Base-by-base conservation (phyloP, 106 monocot genomes). In the Dioscorea alata region DNA sequence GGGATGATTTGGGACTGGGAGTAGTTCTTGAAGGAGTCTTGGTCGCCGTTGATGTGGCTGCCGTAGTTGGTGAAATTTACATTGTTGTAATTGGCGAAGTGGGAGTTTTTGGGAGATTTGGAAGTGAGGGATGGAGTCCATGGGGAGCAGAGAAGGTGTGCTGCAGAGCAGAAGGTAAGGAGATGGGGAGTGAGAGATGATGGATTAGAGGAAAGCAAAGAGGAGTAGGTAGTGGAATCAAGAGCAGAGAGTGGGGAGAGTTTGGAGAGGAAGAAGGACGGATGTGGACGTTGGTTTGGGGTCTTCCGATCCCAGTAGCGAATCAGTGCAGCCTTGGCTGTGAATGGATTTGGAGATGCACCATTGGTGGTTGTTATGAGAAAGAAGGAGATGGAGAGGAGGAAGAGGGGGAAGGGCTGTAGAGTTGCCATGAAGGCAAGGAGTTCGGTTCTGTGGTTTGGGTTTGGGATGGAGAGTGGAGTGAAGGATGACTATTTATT, bases 1-100 rank as follows among this genome's bases (percentile, higher is more conserved):
- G 86, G 84, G 48, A 99, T 63, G 76, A 90, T 87, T 8, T 67
- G 57, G 56, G 59, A 62, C 8, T 74, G 67, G 56, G 92, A 93
- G 77, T 99, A 99, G 75, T 73, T 85, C 21, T 71, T 73, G 84
- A 97, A 97, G 48, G 86, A 79, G 60, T 60, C 59, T 33, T 68
- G 28, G 33, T 87, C 85, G 50, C 56, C 80, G 63, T 20, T 23
- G 25, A 49, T 61, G 16, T 16, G 53, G 49, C 74, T 74, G 60
- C 74, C 99, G 77, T 99, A 99, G 83, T 87, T 86, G 78, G 80
- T 76, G 94, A 94, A 94, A 78, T 86, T 82, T n/a, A 61, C 59
- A 79, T 80, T 70, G 50, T 53, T 1, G 76, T 94, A 94, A 57
- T 9, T 8, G 62, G 65, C 23, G 82, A 94, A 94, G 66, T 25